These are phyloP conservation scores for Stipa capillata DNA, from an alignment of 176 grass and related monocot genomes.

Conservation along the genomic window DNA sequence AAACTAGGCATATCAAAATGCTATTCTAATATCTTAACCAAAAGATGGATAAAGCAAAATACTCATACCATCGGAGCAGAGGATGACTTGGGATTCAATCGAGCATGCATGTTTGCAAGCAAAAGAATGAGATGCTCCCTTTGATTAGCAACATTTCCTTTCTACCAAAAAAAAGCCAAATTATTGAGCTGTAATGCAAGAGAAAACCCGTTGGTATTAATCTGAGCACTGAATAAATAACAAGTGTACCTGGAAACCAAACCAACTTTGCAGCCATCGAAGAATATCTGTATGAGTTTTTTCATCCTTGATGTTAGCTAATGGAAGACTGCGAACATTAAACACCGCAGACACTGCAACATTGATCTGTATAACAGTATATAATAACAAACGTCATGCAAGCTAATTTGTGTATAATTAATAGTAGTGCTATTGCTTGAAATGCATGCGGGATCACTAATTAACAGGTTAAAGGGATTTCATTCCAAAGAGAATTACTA, in stretches of 20 bases:
- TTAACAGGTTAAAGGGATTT: not conserved
- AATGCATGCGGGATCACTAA: not conserved
- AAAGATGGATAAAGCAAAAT: slow-evolving; percentile 20
- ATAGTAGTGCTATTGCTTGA: not conserved
- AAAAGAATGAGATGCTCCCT: slow-evolving; percentile 94
- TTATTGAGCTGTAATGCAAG: slow-evolving; percentile 18
- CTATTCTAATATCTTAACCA: slow-evolving; percentile 17
- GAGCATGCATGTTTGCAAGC: slow-evolving; percentile 81
- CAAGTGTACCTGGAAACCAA: slow-evolving; percentile 79
- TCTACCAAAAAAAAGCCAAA: slow-evolving; percentile 38
- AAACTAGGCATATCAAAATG: slow-evolving; percentile 10
- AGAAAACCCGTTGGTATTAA: not conserved
- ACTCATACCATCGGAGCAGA: slow-evolving; percentile 56
- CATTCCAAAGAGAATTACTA: not conserved
- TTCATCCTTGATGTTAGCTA: slow-evolving; percentile 36
- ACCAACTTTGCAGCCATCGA: slow-evolving; percentile 90
- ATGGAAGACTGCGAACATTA: slow-evolving; percentile 77
- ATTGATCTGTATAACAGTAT: slow-evolving; percentile 50
- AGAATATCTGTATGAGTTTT: slow-evolving; percentile 55
- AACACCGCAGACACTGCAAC: slow-evolving; percentile 69
- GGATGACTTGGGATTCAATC: slow-evolving; percentile 66
- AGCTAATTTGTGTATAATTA: not conserved
- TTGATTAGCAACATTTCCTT: slow-evolving; percentile 94
- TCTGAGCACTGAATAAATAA: not conserved
- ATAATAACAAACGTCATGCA: not conserved